Base-by-base conservation (phyloP, 306 rosid genomes). In the Lathyrus sativus region DNA sequence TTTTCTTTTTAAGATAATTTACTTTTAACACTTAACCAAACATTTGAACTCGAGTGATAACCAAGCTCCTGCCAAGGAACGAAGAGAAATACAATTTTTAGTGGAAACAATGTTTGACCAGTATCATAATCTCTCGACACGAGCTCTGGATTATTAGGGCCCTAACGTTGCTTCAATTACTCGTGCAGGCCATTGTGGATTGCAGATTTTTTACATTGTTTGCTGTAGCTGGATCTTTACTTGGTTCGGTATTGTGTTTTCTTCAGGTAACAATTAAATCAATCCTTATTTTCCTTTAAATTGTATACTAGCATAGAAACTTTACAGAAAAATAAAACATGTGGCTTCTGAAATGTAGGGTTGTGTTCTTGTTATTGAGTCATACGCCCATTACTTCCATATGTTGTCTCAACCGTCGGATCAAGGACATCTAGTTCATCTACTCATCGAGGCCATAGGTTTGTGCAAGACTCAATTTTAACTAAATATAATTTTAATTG, bases 381-480 rank as follows among this genome's bases (percentile, higher is more conserved):
- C 83, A 29, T 82, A 78, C 65, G 50, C 31, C 4, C 78, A 74
- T 41, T 78, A 62, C 42, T 74, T 78, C 45, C 82, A 38, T 11
- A 66, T 54, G 33, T 4, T 78, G 60, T 61, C 78, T 54, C 64
- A 54, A 50, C 62, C 62, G 38, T 57, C 74, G 68, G 80, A 74
- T 54, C 83, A 70, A 13, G 73, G 62, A 33, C 70, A 82, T 63
- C 13, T 82, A 2, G 66, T 75, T 62, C 82, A 74, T 54, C 80
- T 70, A 29, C 83, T 82, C 13, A 74, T 82, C 3, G 83, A 82
- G 62, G 80, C 85, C 80, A 67, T 71, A 74, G 85, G 85, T 78
- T 56, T 56, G 9, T 6, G 4, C 4, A 0, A 26, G 29, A 35
- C 39, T 35, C 39, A 35, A 35, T 35, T 33, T 33, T 33, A 31